Conservation (phyloP, 2,329 filamentous ascomycete genomes). For the Cladosporium sp. region DNA sequence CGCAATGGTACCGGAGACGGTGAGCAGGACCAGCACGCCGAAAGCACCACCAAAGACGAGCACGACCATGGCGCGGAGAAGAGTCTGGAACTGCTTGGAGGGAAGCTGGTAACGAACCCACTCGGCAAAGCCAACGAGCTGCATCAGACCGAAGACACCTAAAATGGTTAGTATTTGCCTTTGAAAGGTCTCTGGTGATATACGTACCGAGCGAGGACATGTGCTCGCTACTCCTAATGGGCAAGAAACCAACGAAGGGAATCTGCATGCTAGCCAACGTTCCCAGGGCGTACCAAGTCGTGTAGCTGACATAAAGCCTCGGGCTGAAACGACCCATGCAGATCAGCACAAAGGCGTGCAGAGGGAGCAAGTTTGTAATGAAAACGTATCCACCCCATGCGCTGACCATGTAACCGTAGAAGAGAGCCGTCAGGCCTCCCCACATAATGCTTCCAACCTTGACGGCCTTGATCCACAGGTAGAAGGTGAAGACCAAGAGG, state of each 20-base stretch:
- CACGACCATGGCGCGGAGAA: slow-evolving; percentile 73
- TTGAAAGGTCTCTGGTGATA: background rate
- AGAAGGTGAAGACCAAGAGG: slow-evolving; percentile 96
- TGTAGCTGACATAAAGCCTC: slow-evolving; percentile 92
- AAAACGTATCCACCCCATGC: slow-evolving; percentile 99
- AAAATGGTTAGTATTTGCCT: background rate
- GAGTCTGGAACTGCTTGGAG: slow-evolving; percentile 88
- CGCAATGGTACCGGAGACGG: slow-evolving; percentile 84
- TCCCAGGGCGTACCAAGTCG: slow-evolving; percentile 94
- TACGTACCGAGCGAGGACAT: slow-evolving; percentile 86
- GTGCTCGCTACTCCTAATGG: slow-evolving; percentile 94
- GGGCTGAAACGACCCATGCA: slow-evolving; percentile 96
- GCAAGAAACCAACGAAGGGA: slow-evolving; percentile 95
- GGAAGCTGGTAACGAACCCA: slow-evolving; percentile 85
- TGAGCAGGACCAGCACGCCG: slow-evolving; percentile 72
- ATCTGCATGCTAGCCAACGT: slow-evolving; percentile 99
- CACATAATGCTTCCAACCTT: slow-evolving; percentile 96
- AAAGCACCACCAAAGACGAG: slow-evolving; percentile 70
- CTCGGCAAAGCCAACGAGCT: slow-evolving; percentile 87
- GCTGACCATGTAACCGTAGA: slow-evolving; percentile 99
- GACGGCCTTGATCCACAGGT: slow-evolving; percentile 96
- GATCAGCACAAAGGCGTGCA: slow-evolving; percentile 90
- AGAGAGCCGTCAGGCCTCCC: slow-evolving; percentile 89
- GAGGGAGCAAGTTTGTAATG: slow-evolving; percentile 93
- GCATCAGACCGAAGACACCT: slow-evolving; percentile 94